Evolutionary conservation across 805 yeast genomes (phyloP), one percentile per base, ranked within the genome.

Genomic region (Sugiyamaella americana): DNA sequence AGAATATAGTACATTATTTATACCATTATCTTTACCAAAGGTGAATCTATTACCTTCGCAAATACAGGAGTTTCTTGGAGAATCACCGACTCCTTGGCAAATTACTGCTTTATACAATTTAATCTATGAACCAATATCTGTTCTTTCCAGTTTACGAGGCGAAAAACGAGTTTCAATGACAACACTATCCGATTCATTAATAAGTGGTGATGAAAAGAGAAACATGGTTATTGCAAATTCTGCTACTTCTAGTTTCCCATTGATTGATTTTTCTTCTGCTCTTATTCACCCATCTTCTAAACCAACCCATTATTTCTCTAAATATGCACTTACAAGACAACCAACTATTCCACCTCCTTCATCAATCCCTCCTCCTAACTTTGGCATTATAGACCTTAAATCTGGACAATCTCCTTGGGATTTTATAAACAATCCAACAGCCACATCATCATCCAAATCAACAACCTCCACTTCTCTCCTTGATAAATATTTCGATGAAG

Each of bases 1-100:
- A 18, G 70, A 71, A 34, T 66, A 68, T 43, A 68, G 81, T 0
- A 72, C 83, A 5, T 57, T 86, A 19, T 69, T 76, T 38, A 59
- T 86, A 8, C 91, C 94, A 0, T 22, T 85, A 6, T 58, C 63
- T 11, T 56, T 59, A 2, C 62, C 65, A 26, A 26, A 26, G 13
- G 11, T 26, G 13, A 13, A 26, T 26, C 32, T 8, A 26, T 26
- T 26, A 8, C 32, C 32, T 36, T 24, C 50, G n/a, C 20, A 43
- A n/a, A 41, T 44, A 17, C 40, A 37, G 20, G 19, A 47, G 6
- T 53, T 40, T 20, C 35, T 51, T 10, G 19, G 22, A 18, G 37
- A 20, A 34, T 17, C 54, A 54, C 21, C 47, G 13, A 66, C 65
- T 48, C 43, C 58, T 16, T 80, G 84, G 84, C 69, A 73, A 29